Evolutionary conservation across 352 stramenopile species (phyloP), one percentile per base, ranked within the genome.

Genomic region (Phytophthora fragariae): DNA sequence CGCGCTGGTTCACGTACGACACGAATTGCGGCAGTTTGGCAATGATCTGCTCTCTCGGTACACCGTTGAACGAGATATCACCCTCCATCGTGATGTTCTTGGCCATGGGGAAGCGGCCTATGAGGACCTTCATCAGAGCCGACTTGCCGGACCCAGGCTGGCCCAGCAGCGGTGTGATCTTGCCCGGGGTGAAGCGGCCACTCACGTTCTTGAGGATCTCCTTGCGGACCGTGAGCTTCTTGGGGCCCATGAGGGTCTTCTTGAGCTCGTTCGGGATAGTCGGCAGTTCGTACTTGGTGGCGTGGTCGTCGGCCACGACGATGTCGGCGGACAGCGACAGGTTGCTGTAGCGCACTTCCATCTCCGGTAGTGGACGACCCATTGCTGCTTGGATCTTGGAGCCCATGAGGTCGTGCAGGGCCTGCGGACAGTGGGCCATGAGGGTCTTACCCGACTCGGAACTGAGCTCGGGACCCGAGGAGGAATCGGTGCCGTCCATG

Each of bases 71-170:
- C 17, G 60, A 75, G 17, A 83, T 49, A 10, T 70, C 59, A 11
- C 76, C 73, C 24, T 65, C 66, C 62, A 82, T 55, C 0, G 37
- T 52, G 61, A 82, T 80, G 57, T 81, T 79, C 59, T 69, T 82
- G 14, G 24, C 59, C 50, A 80, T 62, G 0, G 72, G 76, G 56
- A 83, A 83, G 8, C 75, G 76, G 1, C 73, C 76, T 31, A 61
- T 79, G 0, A 83, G 57, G 9, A 82, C 57, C 53, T 83, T 83
- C 72, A 85, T 73, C 3, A 68, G 37, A 5, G 62, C 62, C 15
- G 62, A 68, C 27, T 68, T 68, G 39, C 62, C 62, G 4, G 62
- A 68, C 3, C 62, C 62, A 8, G 62, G 62, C 11, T 68, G 62
- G 2, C 62, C 62, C 19, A 68, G n/a, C 29, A 68, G 50, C 53